These are phyloP conservation scores for Knufia petricola DNA, from an alignment of 2,329 filamentous ascomycete species.

Conservation along the genomic window DNA sequence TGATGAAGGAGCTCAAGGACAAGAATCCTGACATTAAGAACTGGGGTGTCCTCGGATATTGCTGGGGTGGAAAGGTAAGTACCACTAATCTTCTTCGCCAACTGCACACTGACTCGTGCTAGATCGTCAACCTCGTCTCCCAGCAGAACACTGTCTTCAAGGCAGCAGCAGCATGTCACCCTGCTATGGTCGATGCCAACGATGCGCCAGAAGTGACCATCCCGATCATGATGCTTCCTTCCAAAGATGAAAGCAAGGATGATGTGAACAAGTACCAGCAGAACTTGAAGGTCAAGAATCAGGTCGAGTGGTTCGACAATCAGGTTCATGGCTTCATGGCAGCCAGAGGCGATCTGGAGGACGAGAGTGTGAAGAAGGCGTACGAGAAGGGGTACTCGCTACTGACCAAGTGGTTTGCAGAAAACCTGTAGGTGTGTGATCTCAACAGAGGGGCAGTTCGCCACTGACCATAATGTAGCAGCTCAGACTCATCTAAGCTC, in stretches of 20 bases:
- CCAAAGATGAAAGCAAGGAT: slow-evolving; percentile 46
- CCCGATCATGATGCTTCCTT: slow-evolving; percentile 49
- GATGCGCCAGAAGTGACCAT: slow-evolving; percentile 48
- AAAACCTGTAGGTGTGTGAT: slow-evolving; percentile 1
- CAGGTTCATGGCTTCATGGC: slow-evolving; percentile 41
- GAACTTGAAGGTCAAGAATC: slow-evolving; percentile 31
- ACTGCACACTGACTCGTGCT: background rate
- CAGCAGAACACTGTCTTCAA: slow-evolving; percentile 47
- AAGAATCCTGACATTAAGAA: slow-evolving; percentile 38
- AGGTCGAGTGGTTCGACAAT: slow-evolving; percentile 35
- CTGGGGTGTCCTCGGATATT: slow-evolving; percentile 54
- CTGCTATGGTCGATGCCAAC: slow-evolving; percentile 51
- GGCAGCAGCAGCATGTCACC: slow-evolving; percentile 47
- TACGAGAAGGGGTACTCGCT: slow-evolving; percentile 34
- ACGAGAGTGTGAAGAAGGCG: slow-evolving; percentile 30
- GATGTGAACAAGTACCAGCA: slow-evolving; percentile 34
- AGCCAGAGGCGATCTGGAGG: slow-evolving; percentile 32
- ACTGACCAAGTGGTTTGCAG: slow-evolving; percentile 4
- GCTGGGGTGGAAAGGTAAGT: slow-evolving; percentile 44
- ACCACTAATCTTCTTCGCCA: background rate
- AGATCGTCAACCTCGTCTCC: slow-evolving; percentile 46
- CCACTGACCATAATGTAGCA: background rate
- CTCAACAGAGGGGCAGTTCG: no score
- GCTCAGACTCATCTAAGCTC: background rate
- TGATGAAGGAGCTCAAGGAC: slow-evolving; percentile 46